Evolutionary conservation across 202 grass and related monocot genomes (phyloP), one percentile per base, ranked within the genome.

Genomic region (Sporobolus alterniflorus): DNA sequence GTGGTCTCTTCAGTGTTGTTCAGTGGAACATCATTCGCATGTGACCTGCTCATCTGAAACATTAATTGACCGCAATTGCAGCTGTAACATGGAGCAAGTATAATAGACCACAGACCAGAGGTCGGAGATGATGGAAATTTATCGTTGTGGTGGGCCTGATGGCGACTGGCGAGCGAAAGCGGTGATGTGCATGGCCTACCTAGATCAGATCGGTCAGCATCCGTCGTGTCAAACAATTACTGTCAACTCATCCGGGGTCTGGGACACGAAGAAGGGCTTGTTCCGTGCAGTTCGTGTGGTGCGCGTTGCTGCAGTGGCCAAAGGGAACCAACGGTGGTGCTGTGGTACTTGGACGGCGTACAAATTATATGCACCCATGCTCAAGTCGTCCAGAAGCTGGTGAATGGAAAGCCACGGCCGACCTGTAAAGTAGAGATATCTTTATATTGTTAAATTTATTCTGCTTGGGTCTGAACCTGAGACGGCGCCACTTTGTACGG

Each of bases 101-200:
- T 39, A 39, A 12, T 26, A 12, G 60, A 11, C 61, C 59, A 2
- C 26, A 22, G 24, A 20, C 5, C 41, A 16, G 15, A 14, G 18
- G n/a, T 32, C 10, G 48, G 11, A 72, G 56, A 44, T 16, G 64
- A 21, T 33, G 21, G 1, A 46, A 28, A 13, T 42, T 5, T 56
- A 24, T n/a, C 20, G 66, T 43, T 51, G 5, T 16, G 63, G 71
- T 63, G 63, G 7, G 71, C 60, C n/a, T n/a, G n/a, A n/a, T 87
- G 15, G 42, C n/a, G n/a, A n/a, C n/a, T 46, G 76, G 40, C 42
- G 17, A 18, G 21, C 41, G 18, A 31, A n/a, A 55, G 31, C 5
- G 36, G 56, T 0, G 86, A 73, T 41, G 74, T 49, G 67, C 47
- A 90, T 73, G 59, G 59, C 36, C 73, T 3, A 83, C 83, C 88